Base-by-base conservation (phyloP, 129 eudicot species). In the Helianthus annuus region DNA sequence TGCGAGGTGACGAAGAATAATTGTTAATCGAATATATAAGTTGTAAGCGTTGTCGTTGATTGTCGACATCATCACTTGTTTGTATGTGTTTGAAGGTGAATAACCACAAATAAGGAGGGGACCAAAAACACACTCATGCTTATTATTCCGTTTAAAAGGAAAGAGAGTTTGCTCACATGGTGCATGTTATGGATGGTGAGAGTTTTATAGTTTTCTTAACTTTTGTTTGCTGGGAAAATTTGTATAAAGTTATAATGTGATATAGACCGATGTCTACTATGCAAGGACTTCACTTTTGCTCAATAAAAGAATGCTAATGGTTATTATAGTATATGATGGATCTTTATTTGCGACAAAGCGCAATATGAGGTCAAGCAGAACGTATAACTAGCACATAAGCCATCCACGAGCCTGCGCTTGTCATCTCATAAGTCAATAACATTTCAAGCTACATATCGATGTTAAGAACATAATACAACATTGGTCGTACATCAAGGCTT, bases 71-170 rank as follows among this genome's bases (percentile, higher is more conserved):
- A 12, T 72, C 45, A 58, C 22, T 36, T 72, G 76, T 75, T 53
- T 75, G 67, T 66, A 75, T 44, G 46, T 74, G 71, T 36, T 51
- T 64, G 69, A 40, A 5, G 72, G 16, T 74, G 72, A 74, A 64
- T 74, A 74, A 54, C 55, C 79, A 54, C 67, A 66, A 65, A 65
- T 54, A 39, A 64, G 5, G 72, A 55, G 73, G 79, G 79, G 79
- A 75, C 79, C 79, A 42, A 75, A 75, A 55, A n/a, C 79, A 72
- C 66, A 72, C 72, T 58, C 73, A 75, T 54, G 79, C 67, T 39
- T 75, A 24, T 66, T 66, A 75, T 75, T 66, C 73, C 66, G 29
- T 66, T 39, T 5, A 8, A 64, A 45, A 65, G 66, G 42, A 65
- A 66, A 39, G 66, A 66, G 73, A 52, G 72, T 64, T 56, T 54